phyloP scores from a whole-genome alignment of 140 eudicot genomes.

The Senecio squalidus region DNA sequence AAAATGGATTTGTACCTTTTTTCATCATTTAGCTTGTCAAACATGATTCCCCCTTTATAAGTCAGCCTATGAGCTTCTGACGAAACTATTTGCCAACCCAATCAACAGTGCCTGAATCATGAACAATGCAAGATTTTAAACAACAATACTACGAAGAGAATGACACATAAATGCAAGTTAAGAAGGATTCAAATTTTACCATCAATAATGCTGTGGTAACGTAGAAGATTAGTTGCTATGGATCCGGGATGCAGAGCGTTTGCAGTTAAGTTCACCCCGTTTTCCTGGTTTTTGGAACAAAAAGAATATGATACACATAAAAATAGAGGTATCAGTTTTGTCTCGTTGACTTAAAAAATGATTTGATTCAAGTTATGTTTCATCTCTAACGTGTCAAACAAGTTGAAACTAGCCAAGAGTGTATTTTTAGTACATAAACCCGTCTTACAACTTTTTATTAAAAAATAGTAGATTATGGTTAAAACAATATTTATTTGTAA shows the following conservation, averaged over 20 bases:
- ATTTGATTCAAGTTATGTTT: too few species aligned
- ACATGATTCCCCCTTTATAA: slow-evolving; percentile 44
- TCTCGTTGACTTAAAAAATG: too few species aligned
- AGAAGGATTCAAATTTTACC: slow-evolving; percentile 18
- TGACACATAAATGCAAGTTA: background rate
- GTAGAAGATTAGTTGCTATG: slow-evolving; percentile 42
- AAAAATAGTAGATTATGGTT: too few species aligned
- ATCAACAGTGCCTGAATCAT: slow-evolving; percentile 26
- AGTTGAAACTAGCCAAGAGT: too few species aligned
- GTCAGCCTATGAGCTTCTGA: slow-evolving; percentile 31
- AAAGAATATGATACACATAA: background rate
- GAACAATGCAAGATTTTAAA: slow-evolving; percentile 8
- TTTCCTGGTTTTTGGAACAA: slow-evolving; percentile 28
- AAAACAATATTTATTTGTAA: too few species aligned
- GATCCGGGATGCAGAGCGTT: slow-evolving; percentile 57
- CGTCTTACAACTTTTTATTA: too few species aligned
- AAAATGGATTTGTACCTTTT: slow-evolving; percentile 21
- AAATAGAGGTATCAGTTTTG: background rate
- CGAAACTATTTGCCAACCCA: slow-evolving; percentile 36
- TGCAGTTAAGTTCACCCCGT: slow-evolving; percentile 42
- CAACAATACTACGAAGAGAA: background rate
- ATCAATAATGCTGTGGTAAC: slow-evolving; percentile 30
- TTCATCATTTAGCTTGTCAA: slow-evolving; percentile 44
- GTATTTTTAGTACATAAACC: too few species aligned
- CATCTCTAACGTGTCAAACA: too few species aligned